A percentile compares a stretch with the other conserved stretches of the same genome.
Evolutionary conservation across 208 protist genomes (phyloP).

Genomic region (Borovskyia barvae): DNA sequence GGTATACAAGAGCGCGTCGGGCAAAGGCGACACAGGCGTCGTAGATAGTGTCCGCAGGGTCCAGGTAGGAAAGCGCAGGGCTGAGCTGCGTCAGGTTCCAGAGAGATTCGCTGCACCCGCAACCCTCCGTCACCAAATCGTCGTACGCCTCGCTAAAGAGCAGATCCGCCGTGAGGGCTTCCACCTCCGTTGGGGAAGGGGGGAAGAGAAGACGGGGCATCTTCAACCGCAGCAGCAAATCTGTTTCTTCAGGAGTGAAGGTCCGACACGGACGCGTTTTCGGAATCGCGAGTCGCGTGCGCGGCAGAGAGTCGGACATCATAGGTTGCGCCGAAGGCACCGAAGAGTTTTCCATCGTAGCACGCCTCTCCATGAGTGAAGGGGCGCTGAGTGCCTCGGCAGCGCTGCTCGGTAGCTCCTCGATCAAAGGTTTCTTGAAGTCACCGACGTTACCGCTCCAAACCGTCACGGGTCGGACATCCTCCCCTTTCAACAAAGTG

Average conservation of each 20-base stretch:
- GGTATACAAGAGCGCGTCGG: constrained; percentile 77
- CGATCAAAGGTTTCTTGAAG: constrained; percentile 66
- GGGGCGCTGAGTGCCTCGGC: too few relatives aligned
- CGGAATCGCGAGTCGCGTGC: constrained; percentile 52
- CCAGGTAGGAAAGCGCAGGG: constrained; percentile 80
- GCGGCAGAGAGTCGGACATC: constrained; percentile 1
- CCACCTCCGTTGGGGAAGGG: constrained; percentile 31
- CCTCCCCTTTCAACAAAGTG: constrained; percentile 24
- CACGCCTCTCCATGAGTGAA: too few relatives aligned
- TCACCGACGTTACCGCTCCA: constrained; percentile 81
- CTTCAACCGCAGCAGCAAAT: constrained; percentile 37
- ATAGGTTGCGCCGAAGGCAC: too few relatives aligned
- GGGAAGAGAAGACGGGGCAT: constrained; percentile 62
- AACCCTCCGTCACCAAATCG: constrained; percentile 82
- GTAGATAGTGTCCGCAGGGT: constrained; percentile 69
- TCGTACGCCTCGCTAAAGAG: constrained; percentile 88
- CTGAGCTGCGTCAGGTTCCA: constrained; percentile 89
- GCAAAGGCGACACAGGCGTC: constrained; percentile 80
- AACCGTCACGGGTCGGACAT: constrained; percentile 36
- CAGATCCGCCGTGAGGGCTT: constrained; percentile 79
- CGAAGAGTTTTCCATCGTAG: too few relatives aligned
- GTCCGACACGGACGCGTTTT: constrained; percentile 27
- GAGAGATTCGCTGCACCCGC: constrained; percentile 82
- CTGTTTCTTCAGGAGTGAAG: constrained; percentile 63
- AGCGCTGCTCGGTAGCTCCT: too few relatives aligned